phyloP scores from a whole-genome alignment of 768 basidiomycete species.

The Chalciporus chontae region DNA sequence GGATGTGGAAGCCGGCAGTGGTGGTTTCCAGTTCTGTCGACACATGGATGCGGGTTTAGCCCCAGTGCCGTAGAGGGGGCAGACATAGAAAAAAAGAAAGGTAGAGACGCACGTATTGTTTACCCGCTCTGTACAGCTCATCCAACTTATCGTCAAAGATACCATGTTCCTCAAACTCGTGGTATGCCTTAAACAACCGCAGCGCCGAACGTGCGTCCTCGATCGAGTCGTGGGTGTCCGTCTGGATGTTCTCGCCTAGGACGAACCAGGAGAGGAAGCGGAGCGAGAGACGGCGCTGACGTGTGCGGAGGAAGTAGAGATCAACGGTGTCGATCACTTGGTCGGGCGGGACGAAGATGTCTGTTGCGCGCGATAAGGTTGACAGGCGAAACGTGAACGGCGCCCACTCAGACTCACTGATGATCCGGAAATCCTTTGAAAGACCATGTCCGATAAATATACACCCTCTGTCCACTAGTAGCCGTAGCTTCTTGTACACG shows the following conservation, averaged over 20 bases:
- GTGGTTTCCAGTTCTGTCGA: slow-evolving; percentile 57
- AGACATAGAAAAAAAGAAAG: no score
- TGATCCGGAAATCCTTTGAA: slow-evolving; percentile 96
- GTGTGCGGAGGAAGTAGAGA: slow-evolving; percentile 79
- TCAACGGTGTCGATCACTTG: slow-evolving; percentile 98
- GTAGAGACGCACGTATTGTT: slow-evolving; percentile 56
- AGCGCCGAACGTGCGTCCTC: slow-evolving; percentile 91
- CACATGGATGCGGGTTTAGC: neutral
- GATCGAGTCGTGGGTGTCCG: slow-evolving; percentile 95
- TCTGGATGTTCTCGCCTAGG: slow-evolving; percentile 89
- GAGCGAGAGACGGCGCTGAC: slow-evolving; percentile 86
- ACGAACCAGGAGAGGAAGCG: slow-evolving; percentile 94
- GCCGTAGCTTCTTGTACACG: slow-evolving; percentile 96
- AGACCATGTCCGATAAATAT: slow-evolving; percentile 97
- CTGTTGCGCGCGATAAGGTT: slow-evolving; percentile 37
- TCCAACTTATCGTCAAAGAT: slow-evolving; percentile 87
- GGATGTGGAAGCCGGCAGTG: slow-evolving; percentile 21
- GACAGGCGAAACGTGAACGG: neutral
- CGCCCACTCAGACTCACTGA: slow-evolving; percentile 59
- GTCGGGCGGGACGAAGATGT: slow-evolving; percentile 92
- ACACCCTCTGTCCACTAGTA: slow-evolving; percentile 91
- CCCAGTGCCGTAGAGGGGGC: neutral
- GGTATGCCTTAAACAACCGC: slow-evolving; percentile 78
- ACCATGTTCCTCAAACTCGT: slow-evolving; percentile 68
- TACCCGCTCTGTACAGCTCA: slow-evolving; percentile 74